Evolutionary conservation across 441 rosid genomes (phyloP).

Genomic region (Brassica hybrid): DNA sequence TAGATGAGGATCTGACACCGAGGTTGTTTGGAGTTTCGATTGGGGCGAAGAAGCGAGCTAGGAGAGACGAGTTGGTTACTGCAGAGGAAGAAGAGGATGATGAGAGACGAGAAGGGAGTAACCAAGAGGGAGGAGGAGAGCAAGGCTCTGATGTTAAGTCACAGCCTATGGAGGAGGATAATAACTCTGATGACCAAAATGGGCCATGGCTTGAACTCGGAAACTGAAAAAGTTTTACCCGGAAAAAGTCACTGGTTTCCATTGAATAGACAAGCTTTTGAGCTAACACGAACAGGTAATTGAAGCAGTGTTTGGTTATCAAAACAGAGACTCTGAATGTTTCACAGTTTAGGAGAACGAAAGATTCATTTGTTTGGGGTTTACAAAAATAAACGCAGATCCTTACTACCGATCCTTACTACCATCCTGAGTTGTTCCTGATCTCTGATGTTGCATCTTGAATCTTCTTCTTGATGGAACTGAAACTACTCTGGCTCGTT

Average conservation of each 20-base stretch:
- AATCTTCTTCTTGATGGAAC: constrained; percentile 76
- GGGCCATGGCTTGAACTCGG: constrained; percentile 75
- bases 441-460: constrained; percentile 87
- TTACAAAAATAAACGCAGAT: neutral
- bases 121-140: constrained; percentile 44
- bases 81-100: constrained; percentile 49
- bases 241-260: neutral
- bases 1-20: constrained; percentile 54
- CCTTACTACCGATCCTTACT: constrained; percentile 39
- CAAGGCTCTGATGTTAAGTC: constrained; percentile 51
- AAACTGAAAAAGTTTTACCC: constrained; percentile 41
- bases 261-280: constrained; percentile 10
- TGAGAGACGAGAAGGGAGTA: constrained; percentile 25
- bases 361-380: constrained; percentile 1
- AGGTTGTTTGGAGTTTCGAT: constrained; percentile 85
- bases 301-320: constrained; percentile 1
- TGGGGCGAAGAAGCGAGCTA: constrained; percentile 66
- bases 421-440: constrained; percentile 68
- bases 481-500: constrained; percentile 66
- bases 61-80: constrained; percentile 46
- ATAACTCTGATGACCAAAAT: constrained; percentile 45
- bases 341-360: neutral
- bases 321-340: neutral
- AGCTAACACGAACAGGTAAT: constrained; percentile 4
- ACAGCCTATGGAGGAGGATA: constrained; percentile 64